Percentiles rank a stretch among this genome's conserved stretches.
Evolutionary conservation across 1,284 basidiomycete genomes (phyloP).

Genomic region (Limonomyces culmigenus): DNA sequence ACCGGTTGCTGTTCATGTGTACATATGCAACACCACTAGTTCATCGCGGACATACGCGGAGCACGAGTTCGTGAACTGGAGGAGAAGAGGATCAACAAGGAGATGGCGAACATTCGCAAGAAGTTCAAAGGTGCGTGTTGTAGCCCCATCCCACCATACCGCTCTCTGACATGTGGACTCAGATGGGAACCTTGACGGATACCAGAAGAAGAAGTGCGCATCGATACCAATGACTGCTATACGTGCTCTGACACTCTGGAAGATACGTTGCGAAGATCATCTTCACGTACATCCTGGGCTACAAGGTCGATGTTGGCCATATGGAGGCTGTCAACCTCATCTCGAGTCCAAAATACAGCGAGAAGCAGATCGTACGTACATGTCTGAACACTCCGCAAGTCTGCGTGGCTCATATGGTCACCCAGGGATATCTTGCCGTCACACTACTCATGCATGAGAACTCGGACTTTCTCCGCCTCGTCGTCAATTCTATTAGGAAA

Average conservation of each 20-base stretch:
- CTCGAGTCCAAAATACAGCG: slow-evolving; percentile 88
- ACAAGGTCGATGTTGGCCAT: slow-evolving; percentile 97
- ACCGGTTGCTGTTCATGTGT: neutral
- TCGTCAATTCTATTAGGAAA: slow-evolving; percentile 96
- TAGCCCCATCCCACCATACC: slow-evolving; percentile 4
- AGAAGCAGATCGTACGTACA: slow-evolving; percentile 89
- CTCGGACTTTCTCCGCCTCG: slow-evolving; percentile 87
- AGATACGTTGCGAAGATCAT: slow-evolving; percentile 94
- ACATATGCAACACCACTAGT: slow-evolving; percentile 29
- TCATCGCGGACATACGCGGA: slow-evolving; percentile 96
- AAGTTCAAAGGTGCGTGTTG: slow-evolving; percentile 87
- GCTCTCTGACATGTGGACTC: slow-evolving; percentile 7
- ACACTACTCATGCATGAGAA: slow-evolving; percentile 98
- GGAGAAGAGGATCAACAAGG: slow-evolving; percentile 97
- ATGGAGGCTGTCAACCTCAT: slow-evolving; percentile 99
- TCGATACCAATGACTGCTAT: slow-evolving; percentile 3
- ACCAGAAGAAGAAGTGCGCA: slow-evolving; percentile 95
- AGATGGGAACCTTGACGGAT: slow-evolving; percentile 96
- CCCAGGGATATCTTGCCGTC: slow-evolving; percentile 89
- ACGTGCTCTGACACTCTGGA: slow-evolving; percentile 6
- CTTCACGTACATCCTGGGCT: slow-evolving; percentile 97
- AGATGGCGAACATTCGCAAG: slow-evolving; percentile 99
- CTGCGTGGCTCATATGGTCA: slow-evolving; percentile 7
- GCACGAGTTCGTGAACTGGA: slow-evolving; percentile 79
- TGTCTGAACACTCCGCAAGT: neutral